Conservation (phyloP, 2,329 filamentous ascomycete species). For the Sclerotinia glacialis region DNA sequence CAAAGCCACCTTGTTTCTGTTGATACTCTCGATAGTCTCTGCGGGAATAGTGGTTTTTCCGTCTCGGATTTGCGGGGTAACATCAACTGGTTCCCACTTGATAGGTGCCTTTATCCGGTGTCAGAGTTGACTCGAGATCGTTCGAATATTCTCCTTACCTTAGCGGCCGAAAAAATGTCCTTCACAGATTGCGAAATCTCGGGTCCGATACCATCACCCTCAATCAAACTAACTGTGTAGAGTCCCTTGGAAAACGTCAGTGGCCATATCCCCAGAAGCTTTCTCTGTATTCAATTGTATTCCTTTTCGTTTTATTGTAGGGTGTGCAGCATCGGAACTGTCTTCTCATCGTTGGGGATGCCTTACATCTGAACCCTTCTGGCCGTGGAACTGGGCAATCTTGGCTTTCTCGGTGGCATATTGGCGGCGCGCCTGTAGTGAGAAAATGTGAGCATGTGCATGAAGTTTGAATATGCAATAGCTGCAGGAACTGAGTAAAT, state of each 20-base stretch:
- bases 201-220: conserved; percentile 97
- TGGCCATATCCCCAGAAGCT: conserved; percentile 1
- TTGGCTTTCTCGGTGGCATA: conserved; percentile 63
- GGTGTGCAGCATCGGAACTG: conserved; percentile 5
- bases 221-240: conserved; percentile 93
- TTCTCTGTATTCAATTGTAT: conserved; percentile 32
- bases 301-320: conserved; percentile 18
- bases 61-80: conserved; percentile 88
- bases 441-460: conserved; percentile 29
- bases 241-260: conserved; percentile 63
- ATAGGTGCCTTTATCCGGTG: conserved; percentile 66
- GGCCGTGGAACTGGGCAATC: conserved; percentile 91
- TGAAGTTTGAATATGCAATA: conserved; percentile 9
- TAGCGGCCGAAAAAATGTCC: conserved; percentile 95
- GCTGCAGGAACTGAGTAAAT: conserved; percentile 19
- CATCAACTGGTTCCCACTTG: conserved; percentile 96
- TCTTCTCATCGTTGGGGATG: conserved; percentile 25
- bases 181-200: conserved; percentile 98
- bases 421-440: conserved; percentile 52
- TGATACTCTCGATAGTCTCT: conserved; percentile 87
- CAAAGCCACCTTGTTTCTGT: conserved; percentile 93
- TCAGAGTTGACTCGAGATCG: conserved; percentile 29
- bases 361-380: conserved; percentile 83
- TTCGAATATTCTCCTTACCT: conserved; percentile 55
- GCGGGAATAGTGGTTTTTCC: conserved; percentile 95